Percentiles rank a stretch among this genome's conserved stretches.
These are phyloP conservation scores for Wallacemonas sp. DNA, from an alignment of 208 protist genomes.

Conservation along the genomic window DNA sequence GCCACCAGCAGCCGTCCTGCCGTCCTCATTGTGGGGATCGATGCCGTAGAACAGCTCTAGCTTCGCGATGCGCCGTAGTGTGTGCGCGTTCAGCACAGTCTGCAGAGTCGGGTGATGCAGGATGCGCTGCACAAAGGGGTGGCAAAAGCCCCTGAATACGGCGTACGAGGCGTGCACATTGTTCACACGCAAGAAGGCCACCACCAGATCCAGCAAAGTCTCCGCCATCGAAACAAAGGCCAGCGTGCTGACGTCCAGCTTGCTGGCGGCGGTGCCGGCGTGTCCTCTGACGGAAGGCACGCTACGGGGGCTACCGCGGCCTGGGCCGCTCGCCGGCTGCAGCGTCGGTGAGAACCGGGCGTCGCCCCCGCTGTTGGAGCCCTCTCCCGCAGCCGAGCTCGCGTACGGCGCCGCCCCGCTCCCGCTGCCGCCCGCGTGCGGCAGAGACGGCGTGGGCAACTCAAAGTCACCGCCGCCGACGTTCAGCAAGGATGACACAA, in stretches of 20 bases:
- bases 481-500: slow-evolving; percentile 20
- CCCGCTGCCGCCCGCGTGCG: neutral
- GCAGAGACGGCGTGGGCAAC: neutral
- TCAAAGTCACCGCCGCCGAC: slow-evolving; percentile 11
- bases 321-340: neutral
- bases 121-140: slow-evolving; percentile 45
- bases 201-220: slow-evolving; percentile 45
- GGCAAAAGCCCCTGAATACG: slow-evolving; percentile 38
- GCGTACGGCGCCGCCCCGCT: neutral
- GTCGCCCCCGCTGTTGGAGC: neutral
- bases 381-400: neutral
- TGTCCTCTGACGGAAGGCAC: neutral
- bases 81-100: slow-evolving; percentile 17
- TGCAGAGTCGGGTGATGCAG: slow-evolving; percentile 20
- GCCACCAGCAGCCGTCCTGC: neutral
- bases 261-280: too few species aligned
- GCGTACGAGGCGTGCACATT: slow-evolving; percentile 57
- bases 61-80: slow-evolving; percentile 30
- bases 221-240: neutral
- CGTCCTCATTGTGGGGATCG: neutral
- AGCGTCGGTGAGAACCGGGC: neutral
- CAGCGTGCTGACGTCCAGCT: neutral
- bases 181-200: slow-evolving; percentile 55
- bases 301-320: neutral
- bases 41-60: slow-evolving; percentile 32